These are phyloP conservation scores for Pulveroboletus ravenelii DNA, from an alignment of 768 basidiomycete genomes.

Conservation along the genomic window DNA sequence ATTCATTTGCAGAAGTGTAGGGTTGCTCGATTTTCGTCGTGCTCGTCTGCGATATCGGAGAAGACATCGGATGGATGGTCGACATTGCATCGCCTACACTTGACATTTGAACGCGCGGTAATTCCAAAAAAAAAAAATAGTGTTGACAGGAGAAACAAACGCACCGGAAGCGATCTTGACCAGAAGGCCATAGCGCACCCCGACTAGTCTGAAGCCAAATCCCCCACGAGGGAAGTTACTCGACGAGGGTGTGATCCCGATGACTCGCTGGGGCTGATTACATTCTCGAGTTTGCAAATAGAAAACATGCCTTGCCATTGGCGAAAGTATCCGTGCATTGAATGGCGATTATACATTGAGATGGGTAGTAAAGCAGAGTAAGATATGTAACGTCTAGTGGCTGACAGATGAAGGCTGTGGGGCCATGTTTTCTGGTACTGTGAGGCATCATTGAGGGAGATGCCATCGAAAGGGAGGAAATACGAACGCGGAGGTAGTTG, in stretches of 20 bases:
- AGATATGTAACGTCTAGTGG: conserved; percentile 45
- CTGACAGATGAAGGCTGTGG: conserved; percentile 43
- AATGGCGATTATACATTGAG: conserved; percentile 35
- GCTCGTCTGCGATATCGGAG: conserved; percentile 8
- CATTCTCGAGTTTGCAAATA: not conserved
- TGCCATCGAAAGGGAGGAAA: not conserved
- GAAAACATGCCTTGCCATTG: conserved; percentile 24
- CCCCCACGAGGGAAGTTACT: not conserved
- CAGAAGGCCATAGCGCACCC: not conserved
- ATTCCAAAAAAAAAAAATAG: not conserved
- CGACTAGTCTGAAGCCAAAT: conserved; percentile 13
- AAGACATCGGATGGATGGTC: conserved; percentile 12
- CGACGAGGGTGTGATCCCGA: not conserved
- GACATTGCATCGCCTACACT: conserved; percentile 13
- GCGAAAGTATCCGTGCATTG: conserved; percentile 29
- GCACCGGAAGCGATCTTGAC: conserved; percentile 9
- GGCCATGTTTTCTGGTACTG: conserved; percentile 55
- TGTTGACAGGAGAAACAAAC: not conserved
- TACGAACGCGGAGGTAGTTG: conserved; percentile 74
- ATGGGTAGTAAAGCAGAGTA: conserved; percentile 30
- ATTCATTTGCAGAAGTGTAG: not conserved
- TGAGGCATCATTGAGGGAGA: conserved; percentile 5
- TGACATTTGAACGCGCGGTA: conserved; percentile 12
- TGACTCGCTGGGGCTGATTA: not conserved
- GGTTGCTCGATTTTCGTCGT: conserved; percentile 2